Conservation (phyloP, 495 filamentous ascomycete genomes). For the Penicillium canescens region DNA sequence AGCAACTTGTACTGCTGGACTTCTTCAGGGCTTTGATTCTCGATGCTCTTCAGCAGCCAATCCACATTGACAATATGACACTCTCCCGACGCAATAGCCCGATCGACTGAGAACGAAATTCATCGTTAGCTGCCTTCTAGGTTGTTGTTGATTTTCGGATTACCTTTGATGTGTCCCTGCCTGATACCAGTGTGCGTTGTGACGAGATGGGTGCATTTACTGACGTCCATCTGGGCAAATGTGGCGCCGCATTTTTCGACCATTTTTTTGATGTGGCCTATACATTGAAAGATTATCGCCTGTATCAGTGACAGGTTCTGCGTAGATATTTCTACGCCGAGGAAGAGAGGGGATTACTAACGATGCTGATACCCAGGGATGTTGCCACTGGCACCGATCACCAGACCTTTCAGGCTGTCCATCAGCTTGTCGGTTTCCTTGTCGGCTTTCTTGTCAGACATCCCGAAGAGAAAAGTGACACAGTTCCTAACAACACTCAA, state of each 20-base stretch:
- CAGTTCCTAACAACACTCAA: no score
- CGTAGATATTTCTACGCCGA: no score
- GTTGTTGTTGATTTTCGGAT: not conserved
- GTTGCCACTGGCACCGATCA: conserved; percentile 57
- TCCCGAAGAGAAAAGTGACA: not conserved
- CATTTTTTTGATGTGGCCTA: conserved; percentile 7
- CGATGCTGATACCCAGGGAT: conserved; percentile 56
- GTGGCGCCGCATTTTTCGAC: conserved; percentile 9
- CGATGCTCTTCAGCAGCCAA: conserved; percentile 7
- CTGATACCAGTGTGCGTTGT: conserved; percentile 7
- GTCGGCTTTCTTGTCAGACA: not conserved
- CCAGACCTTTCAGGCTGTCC: conserved; percentile 38
- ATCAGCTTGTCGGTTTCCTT: conserved; percentile 15
- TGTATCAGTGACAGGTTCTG: no score
- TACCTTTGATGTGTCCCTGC: conserved; percentile 6
- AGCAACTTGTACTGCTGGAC: not conserved
- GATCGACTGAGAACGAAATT: conserved; percentile 1
- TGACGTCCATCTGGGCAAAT: not conserved
- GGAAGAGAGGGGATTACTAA: conserved; percentile 5
- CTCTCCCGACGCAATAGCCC: not conserved
- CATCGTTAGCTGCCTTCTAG: not conserved
- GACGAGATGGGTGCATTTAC: conserved; percentile 18
- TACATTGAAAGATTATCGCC: not conserved
- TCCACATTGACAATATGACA: conserved; percentile 9
- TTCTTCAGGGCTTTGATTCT: not conserved